Base-by-base conservation (phyloP, 148 eudicot genomes). In the Rhododendron ferrugineum region DNA sequence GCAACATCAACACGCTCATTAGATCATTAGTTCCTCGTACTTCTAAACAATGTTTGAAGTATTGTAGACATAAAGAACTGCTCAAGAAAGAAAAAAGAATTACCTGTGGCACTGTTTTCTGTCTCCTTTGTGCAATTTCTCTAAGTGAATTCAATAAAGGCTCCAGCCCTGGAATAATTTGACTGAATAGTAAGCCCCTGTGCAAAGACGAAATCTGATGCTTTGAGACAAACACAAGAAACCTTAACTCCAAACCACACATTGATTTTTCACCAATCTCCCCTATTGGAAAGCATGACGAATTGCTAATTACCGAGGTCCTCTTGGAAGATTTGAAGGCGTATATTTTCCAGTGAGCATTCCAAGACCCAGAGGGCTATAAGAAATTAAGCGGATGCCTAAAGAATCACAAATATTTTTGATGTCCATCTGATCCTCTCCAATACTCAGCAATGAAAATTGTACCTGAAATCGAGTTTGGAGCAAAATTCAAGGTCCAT, bases 281-380 rank as follows among this genome's bases (percentile, higher is more conserved):
- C 37, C 64, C 66, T 2, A 13, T 49, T 3, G 34, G 34, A 73
- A 40, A 10, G 42, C 42, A 58, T 13, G 20, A 18, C 64, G 78
- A 9, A 42, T 44, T 16, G 22, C 78, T 26, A 74, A 22, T 30
- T 91, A 94, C 99, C 98, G 87, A 62, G 98, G 99, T 37, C 99
- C 99, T 80, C 83, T 88, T 62, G 99, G 98, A 83, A 95, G 91
- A 62, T 87, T 92, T 62, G 96, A 88, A 85, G 91, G 84, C 28
- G 91, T 89, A 86, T 96, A 95, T 90, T 96, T 96, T 50, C 99
- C 98, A 5, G 99, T 96, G 74, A 96, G 96, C 99, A 96, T 96
- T 70, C 99, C 99, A 85, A 96, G 96, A 18, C 98, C 98, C 52
- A 96, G 89, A 80, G 99, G 98, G 86, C 99, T 95, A 87, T 95